These are phyloP conservation scores for Fusarium sp. DNA, from an alignment of 2,329 filamentous ascomycete genomes.

Conservation along the genomic window DNA sequence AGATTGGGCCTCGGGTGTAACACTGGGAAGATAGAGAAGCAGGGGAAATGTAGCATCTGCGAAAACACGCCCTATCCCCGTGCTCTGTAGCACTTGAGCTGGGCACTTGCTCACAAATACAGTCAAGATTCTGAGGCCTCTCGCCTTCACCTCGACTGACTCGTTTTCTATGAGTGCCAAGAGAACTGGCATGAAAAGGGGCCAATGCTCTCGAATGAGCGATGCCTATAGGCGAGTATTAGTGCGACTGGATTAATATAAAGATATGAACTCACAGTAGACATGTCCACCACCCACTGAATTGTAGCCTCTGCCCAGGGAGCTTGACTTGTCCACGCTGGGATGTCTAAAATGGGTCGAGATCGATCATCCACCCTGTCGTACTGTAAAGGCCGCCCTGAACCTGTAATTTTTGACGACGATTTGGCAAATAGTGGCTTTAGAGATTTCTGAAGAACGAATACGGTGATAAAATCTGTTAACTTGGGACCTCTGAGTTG, in stretches of 20 bases:
- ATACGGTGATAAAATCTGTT: conserved; percentile 58
- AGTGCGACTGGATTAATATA: neutral
- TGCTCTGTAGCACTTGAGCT: conserved; percentile 62
- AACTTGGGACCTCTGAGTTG: conserved; percentile 36
- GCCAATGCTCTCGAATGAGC: conserved; percentile 68
- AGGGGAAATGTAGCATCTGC: conserved; percentile 74
- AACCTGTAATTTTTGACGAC: conserved; percentile 52
- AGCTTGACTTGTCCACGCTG: conserved; percentile 40
- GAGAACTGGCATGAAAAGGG: conserved; percentile 73
- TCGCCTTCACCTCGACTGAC: conserved; percentile 60
- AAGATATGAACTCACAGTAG: conserved; percentile 55
- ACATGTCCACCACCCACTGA: conserved; percentile 63
- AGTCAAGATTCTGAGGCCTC: conserved; percentile 64
- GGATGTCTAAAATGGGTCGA: conserved; percentile 3
- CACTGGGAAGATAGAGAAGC: conserved; percentile 77
- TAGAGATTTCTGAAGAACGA: conserved; percentile 69
- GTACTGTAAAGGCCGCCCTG: conserved; percentile 46
- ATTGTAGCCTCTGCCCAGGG: conserved; percentile 40
- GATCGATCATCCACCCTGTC: conserved; percentile 6
- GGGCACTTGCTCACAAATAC: conserved; percentile 66
- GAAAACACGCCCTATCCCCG: conserved; percentile 73
- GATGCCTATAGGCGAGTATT: conserved; percentile 45
- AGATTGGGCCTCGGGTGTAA: conserved; percentile 79
- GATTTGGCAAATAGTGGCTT: conserved; percentile 72
- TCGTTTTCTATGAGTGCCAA: conserved; percentile 74